Evolutionary conservation across 208 protist species (phyloP), one percentile per base, ranked within the genome.

Genomic region (Lotmaria passim): DNA sequence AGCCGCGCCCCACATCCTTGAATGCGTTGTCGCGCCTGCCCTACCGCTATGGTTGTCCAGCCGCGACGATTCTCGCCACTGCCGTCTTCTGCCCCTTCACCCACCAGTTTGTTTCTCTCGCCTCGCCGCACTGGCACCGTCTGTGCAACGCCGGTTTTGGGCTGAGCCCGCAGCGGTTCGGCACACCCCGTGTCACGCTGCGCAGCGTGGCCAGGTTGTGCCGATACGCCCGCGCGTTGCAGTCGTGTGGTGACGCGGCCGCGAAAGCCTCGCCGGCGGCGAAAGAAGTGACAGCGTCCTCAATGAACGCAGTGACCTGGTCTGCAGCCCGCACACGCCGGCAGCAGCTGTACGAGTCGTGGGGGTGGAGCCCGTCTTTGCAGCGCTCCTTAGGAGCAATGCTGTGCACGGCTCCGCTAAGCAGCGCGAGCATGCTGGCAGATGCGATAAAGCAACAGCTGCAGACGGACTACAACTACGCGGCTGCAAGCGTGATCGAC

Each of bases 71-170:
- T 21, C 12, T 48, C 21, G 23, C 30, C 48, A 24, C 24, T n/a
- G 19, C 81, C 28, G 63, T 90, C 47, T 81, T 82, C 51, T 93
- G 84, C 61, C 79, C 84, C 17, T 90, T 93, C 70, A 90, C 84
- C 15, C 58, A 57, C 23, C 77, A 87, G 57, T 88, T 82, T 31
- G 44, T 88, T 23, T 79, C 82, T 19, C 36, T 86, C 26, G 52
- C 59, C 56, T 88, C 82, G 0, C 60, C 79, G 11, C 87, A 86
- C 67, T 93, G 83, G 87, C 8, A 53, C 5, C 74, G 81, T 17
- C 77, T 93, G 10, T 23, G 30, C 10, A 24, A 44, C 3, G 79
- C 73, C n/a, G 83, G 87, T 2, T 88, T 93, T 57, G 78, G 70
- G 17, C 38, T 85, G 19, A 57, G 76, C 58, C 34, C 31, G 14